Percentiles rank a stretch among this genome's conserved stretches.
These are phyloP conservation scores for Phyllosticta paracitricarpa DNA, from an alignment of 2,329 filamentous ascomycete genomes.

Conservation along the genomic window DNA sequence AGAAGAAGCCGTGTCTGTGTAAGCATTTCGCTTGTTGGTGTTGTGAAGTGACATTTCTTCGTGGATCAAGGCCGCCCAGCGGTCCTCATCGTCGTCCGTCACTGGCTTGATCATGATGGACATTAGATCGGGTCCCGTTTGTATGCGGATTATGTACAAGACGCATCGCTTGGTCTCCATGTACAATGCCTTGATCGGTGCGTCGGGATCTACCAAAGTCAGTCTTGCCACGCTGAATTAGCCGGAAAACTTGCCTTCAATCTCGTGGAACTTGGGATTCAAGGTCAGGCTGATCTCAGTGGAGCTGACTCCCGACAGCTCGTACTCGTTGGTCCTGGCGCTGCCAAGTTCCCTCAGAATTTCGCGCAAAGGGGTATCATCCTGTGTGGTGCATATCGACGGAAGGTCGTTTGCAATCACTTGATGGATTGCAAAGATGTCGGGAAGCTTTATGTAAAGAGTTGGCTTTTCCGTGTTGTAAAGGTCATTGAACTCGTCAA, in stretches of 20 bases:
- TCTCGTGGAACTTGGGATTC: conserved; percentile 78
- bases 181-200: conserved; percentile 82
- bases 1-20: conserved; percentile 41
- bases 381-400: conserved; percentile 65
- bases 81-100: conserved; percentile 73
- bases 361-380: conserved; percentile 74
- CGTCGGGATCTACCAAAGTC: conserved; percentile 63
- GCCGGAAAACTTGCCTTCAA: conserved; percentile 48
- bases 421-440: conserved; percentile 93
- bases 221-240: conserved; percentile 12
- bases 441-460: conserved; percentile 97
- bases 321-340: conserved; percentile 91
- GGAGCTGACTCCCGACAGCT: conserved; percentile 77
- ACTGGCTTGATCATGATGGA: conserved; percentile 92
- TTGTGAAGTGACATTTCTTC: conserved; percentile 58
- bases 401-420: conserved; percentile 72
- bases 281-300: conserved; percentile 86
- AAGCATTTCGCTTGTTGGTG: conserved; percentile 67
- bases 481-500: conserved; percentile 97
- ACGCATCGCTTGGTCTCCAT: conserved; percentile 98
- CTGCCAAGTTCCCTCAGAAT: conserved; percentile 89
- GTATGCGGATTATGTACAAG: conserved; percentile 93
- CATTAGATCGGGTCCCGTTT: conserved; percentile 83
- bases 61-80: conserved; percentile 70
- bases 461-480: conserved; percentile 95